Conservation (phyloP, 2,329 filamentous ascomycete species). For the Cercospora sp. region DNA sequence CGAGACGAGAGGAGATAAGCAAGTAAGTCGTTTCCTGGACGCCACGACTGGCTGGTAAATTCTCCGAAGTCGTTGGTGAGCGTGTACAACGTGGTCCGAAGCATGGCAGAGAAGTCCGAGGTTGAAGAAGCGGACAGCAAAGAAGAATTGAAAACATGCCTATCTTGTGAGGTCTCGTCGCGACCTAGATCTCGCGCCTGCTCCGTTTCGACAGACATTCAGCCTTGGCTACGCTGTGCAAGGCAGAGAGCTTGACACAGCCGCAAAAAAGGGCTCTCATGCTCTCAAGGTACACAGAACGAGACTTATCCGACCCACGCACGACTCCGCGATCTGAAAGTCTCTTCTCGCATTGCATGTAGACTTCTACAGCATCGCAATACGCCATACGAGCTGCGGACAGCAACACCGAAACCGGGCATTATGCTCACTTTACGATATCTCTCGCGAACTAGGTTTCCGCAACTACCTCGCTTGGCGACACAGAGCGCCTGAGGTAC, state of each 20-base stretch:
- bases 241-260: background rate
- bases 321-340: background rate
- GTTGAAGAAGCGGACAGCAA: background rate
- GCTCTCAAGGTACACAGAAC: background rate
- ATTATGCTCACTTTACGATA: no score
- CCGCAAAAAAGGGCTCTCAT: background rate
- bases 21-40: background rate
- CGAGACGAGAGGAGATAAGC: background rate
- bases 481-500: no score
- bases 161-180: background rate
- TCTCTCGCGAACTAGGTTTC: no score
- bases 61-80: background rate
- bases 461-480: no score
- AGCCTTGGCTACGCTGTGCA: background rate
- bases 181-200: background rate
- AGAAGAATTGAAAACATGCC: background rate
- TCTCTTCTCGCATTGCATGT: background rate
- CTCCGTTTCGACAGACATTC: background rate
- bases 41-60: background rate
- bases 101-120: background rate
- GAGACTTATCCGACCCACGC: background rate
- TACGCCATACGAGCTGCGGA: no score
- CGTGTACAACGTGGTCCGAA: background rate
- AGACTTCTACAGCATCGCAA: background rate
- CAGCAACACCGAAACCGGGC: no score